Evolutionary conservation across 2,329 filamentous ascomycete species (phyloP), one percentile per base, ranked within the genome.

Genomic region (Zymoseptoria pseudotritici): DNA sequence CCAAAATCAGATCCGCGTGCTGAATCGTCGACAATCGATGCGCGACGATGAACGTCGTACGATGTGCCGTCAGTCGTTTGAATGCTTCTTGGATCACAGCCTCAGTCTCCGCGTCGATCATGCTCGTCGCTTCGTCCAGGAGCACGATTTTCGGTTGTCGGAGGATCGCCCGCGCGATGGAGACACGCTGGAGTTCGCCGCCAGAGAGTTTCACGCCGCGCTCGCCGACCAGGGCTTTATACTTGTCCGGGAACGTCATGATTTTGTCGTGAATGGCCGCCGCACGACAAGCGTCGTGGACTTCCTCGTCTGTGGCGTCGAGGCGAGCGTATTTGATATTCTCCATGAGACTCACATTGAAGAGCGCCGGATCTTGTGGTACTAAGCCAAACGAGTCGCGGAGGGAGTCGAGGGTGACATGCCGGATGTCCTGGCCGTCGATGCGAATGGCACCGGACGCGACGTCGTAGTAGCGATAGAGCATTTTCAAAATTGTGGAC

Each of bases 111-210:
- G 82, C 79, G 64, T 85, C 82, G 46, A 85, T 80, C 13, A 87
- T 86, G 59, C 84, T 88, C 0, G 88, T 91, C 1, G 89, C 89
- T 73, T 93, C 88, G 68, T 94, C 88, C 7, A 94, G 77, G 5
- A 91, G 81, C 2, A 91, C 74, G 1, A 91, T 83, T 0, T 78
- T 76, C 0, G 88, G 88, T 55, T 84, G 77, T 53, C 86, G 83
- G 57, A 91, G 79, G 26, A 91, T 85, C 10, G 86, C 86, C 7
- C 88, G 79, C 0, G 88, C 88, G 62, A 91, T 91, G 2, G 89
- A 86, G 22, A 95, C 81, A 4, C 91, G 83, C 71, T 95, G 90
- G n/a, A 89, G 83, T 71, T 96, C 90, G 0, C 91, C 91, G n/a
- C 90, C 88, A 10, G 87, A 91, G 1, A 95, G 77, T 70, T 89